Conservation (phyloP, 2,329 filamentous ascomycete genomes). For the Ophiocordyceps polyrhachis-furcata region DNA sequence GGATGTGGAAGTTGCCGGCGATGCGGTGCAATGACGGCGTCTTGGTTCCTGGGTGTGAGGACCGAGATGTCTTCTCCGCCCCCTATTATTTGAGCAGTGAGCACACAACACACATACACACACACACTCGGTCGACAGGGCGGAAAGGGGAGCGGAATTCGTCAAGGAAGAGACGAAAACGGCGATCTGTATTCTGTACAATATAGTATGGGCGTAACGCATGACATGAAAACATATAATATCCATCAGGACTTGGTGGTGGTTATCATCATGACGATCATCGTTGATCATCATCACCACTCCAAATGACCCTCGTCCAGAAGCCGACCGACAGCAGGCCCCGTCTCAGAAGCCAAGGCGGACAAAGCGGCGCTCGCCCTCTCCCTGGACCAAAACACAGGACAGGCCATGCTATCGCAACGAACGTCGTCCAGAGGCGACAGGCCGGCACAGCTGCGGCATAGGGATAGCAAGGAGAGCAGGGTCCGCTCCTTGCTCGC, state of each 20-base stretch:
- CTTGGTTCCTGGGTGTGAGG: background rate
- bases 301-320: conserved; percentile 2
- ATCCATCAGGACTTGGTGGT: background rate
- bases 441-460: conserved; percentile 60
- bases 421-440: conserved; percentile 57
- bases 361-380: conserved; percentile 35
- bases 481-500: conserved; percentile 43
- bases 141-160: too few species aligned
- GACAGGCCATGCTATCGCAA: conserved; percentile 84
- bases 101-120: too few species aligned
- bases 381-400: conserved; percentile 68
- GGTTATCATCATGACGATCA: background rate
- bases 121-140: too few species aligned
- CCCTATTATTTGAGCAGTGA: too few species aligned
- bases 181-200: too few species aligned
- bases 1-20: conserved; percentile 1
- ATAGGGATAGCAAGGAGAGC: conserved; percentile 48
- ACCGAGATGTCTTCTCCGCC: background rate
- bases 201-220: too few species aligned
- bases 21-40: background rate
- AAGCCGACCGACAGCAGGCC: conserved; percentile 15
- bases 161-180: too few species aligned
- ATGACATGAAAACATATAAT: too few species aligned
- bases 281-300: background rate
- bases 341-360: conserved; percentile 16